Evolutionary conservation across 441 rosid species (phyloP).

Genomic region (Arabidopsis lyrata): DNA sequence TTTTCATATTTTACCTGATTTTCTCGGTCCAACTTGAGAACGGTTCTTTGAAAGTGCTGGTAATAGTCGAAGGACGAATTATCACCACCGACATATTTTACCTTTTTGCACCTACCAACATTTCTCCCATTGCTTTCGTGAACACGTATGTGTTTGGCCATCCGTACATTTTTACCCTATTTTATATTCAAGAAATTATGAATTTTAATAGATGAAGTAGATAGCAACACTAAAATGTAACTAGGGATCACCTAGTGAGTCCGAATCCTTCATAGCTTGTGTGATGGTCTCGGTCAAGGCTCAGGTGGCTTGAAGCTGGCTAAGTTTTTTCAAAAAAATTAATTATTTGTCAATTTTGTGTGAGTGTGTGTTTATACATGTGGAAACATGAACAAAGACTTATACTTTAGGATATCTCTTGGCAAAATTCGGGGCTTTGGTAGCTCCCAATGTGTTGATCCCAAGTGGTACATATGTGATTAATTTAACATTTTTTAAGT

Average conservation of each 20-base stretch:
- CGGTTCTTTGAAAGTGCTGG: slow-evolving; percentile 45
- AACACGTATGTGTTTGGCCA: slow-evolving; percentile 47
- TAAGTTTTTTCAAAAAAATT: slow-evolving; percentile 43
- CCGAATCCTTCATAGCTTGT: slow-evolving; percentile 67
- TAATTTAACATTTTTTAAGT: background rate
- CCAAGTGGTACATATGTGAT: slow-evolving; percentile 67
- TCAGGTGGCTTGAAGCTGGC: slow-evolving; percentile 52
- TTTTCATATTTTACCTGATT: slow-evolving; percentile 29
- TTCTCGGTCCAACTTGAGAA: slow-evolving; percentile 51
- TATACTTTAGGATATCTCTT: slow-evolving; percentile 61
- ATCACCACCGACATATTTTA: slow-evolving; percentile 36
- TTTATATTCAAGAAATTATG: background rate
- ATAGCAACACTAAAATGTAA: background rate
- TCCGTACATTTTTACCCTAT: slow-evolving; percentile 42
- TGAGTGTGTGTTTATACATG: slow-evolving; percentile 49
- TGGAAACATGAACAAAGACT: slow-evolving; percentile 74
- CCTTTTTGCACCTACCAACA: slow-evolving; percentile 13
- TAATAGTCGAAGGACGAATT: slow-evolving; percentile 44
- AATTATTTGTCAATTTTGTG: background rate
- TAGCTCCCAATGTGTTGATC: slow-evolving; percentile 77
- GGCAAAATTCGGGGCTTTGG: slow-evolving; percentile 60
- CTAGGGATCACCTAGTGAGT: slow-evolving; percentile 50
- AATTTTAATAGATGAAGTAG: background rate
- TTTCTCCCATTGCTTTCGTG: slow-evolving; percentile 50
- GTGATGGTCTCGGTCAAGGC: slow-evolving; percentile 55